Evolutionary conservation across 2,329 filamentous ascomycete genomes (phyloP).

Genomic region (Fusarium decemcellulare): DNA sequence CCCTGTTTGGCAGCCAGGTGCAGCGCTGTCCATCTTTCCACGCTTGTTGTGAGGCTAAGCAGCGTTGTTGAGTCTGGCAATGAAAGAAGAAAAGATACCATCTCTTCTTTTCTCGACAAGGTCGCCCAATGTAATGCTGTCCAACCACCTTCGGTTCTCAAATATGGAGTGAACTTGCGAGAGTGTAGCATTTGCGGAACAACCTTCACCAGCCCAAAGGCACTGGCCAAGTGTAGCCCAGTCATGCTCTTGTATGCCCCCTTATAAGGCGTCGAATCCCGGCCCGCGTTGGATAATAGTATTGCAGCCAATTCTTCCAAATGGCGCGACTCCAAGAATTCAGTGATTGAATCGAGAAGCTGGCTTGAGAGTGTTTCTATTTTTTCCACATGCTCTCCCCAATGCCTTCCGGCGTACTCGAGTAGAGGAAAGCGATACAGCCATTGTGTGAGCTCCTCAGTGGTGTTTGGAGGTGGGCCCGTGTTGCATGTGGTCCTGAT

Average conservation of each 20-base stretch:
- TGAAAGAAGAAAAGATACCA: background rate
- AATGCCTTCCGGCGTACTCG: background rate
- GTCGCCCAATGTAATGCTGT: background rate
- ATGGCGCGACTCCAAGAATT: background rate
- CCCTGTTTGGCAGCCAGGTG: background rate
- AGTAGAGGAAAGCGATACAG: background rate
- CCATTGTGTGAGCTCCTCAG: background rate
- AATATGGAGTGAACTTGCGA: background rate
- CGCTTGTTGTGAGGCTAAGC: background rate
- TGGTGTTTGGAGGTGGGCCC: background rate
- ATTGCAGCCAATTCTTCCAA: background rate
- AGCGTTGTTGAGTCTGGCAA: background rate
- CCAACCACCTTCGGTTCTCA: background rate
- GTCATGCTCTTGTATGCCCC: background rate
- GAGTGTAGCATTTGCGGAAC: background rate
- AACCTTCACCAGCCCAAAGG: background rate
- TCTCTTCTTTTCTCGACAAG: background rate
- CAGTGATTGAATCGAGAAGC: background rate
- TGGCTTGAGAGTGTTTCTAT: background rate
- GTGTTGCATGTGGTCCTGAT: background rate
- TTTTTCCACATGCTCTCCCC: background rate
- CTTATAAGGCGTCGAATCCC: too few species aligned
- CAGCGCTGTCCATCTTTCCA: background rate
- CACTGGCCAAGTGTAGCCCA: background rate
- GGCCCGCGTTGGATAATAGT: background rate